phyloP scores from a whole-genome alignment of 2,329 filamentous ascomycete genomes.

The Trichoderma citrinoviride region DNA sequence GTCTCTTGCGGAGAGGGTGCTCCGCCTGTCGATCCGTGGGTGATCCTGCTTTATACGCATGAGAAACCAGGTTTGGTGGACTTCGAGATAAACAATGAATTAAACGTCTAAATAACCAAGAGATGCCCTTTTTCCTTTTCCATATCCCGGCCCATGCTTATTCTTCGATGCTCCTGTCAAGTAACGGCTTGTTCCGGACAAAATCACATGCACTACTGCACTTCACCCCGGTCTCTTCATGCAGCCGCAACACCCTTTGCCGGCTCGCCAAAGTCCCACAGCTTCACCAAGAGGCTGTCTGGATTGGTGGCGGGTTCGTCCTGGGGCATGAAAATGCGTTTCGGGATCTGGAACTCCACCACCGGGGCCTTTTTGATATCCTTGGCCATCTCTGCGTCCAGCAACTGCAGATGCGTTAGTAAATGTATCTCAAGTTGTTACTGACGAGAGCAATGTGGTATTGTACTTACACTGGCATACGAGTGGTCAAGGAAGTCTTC shows the following conservation, averaged over 20 bases:
- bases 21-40: background rate
- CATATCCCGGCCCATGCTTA: background rate
- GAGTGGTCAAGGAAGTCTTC: constrained; percentile 97
- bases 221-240: background rate
- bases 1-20: constrained; percentile 1
- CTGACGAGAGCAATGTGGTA: background rate
- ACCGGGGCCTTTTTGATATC: constrained; percentile 82
- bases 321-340: constrained; percentile 66
- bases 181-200: background rate
- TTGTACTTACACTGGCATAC: constrained; percentile 67
- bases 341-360: constrained; percentile 91
- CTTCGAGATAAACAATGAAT: background rate
- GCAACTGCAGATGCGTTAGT: constrained; percentile 55
- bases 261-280: constrained; percentile 55
- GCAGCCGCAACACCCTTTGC: constrained; percentile 13
- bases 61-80: background rate
- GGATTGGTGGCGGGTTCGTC: constrained; percentile 47
- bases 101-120: background rate
- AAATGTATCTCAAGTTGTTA: background rate
- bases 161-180: constrained; percentile 9
- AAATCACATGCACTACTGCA: constrained; percentile 9
- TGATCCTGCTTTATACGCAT: background rate
- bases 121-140: background rate
- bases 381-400: constrained; percentile 81
- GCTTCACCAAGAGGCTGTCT: constrained; percentile 56